phyloP scores from a whole-genome alignment of 805 yeast genomes.

The Candida boleticola region DNA sequence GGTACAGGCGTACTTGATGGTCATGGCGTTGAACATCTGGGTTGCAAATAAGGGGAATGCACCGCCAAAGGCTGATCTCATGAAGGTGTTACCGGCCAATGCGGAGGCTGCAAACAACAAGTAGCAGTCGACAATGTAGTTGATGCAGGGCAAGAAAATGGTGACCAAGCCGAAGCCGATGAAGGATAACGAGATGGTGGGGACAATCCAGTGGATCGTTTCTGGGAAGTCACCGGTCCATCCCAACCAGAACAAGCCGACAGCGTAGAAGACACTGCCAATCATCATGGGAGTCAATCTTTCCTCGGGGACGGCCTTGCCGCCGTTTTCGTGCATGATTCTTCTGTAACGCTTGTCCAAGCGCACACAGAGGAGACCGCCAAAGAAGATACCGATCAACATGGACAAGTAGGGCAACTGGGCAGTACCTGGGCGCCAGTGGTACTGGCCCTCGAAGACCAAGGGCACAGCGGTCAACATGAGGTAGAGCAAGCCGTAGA shows the following conservation, averaged over 20 bases:
- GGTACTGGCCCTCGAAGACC: conserved; percentile 41
- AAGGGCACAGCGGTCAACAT: conserved; percentile 44
- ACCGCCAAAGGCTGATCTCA: conserved; percentile 58
- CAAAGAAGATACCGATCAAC: conserved; percentile 33
- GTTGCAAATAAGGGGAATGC: conserved; percentile 59
- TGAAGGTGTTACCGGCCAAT: conserved; percentile 60
- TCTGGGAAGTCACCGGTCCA: conserved; percentile 82
- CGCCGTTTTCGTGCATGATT: conserved; percentile 31
- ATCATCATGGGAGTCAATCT: conserved; percentile 74
- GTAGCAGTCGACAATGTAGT: conserved; percentile 61
- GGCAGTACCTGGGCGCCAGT: conserved; percentile 18
- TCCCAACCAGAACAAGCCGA: conserved; percentile 81
- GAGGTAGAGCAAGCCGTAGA: conserved; percentile 47
- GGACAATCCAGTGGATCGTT: conserved; percentile 73
- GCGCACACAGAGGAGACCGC: conserved; percentile 22
- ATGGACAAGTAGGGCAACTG: conserved; percentile 30
- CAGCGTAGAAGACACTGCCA: conserved; percentile 68
- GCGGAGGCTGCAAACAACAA: conserved; percentile 60
- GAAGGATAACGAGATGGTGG: conserved; percentile 45
- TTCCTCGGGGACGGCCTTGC: conserved; percentile 68
- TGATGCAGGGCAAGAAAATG: conserved; percentile 57
- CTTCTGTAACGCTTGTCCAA: conserved; percentile 21
- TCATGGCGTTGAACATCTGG: conserved; percentile 49
- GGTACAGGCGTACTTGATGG: conserved; percentile 54
- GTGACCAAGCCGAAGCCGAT: conserved; percentile 48